Percentiles rank a stretch among this genome's conserved stretches.
Conservation (phyloP, 2,329 filamentous ascomycete genomes). For the Ophiosphaerella narmari region DNA sequence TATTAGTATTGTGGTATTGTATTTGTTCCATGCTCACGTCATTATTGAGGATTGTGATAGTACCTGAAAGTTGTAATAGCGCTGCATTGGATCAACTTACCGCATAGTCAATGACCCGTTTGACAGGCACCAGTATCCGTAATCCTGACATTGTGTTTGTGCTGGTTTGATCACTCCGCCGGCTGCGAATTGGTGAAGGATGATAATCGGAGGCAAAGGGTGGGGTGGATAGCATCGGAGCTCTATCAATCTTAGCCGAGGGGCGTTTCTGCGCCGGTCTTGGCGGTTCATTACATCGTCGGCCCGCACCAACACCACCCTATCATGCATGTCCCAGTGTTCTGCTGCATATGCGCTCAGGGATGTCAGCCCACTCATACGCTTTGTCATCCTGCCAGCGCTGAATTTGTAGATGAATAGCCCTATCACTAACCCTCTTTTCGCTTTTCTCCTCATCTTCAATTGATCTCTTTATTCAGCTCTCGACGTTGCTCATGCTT, state of each 20-base stretch:
- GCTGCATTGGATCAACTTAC: slow-evolving; percentile 41
- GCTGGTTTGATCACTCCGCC: background rate
- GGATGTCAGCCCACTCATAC: too few relatives aligned
- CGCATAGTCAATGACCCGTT: slow-evolving; percentile 64
- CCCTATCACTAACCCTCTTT: too few relatives aligned
- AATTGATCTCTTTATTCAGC: too few relatives aligned
- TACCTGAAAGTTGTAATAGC: background rate
- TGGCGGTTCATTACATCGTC: slow-evolving; percentile 4
- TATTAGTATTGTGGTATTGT: slow-evolving; percentile 4
- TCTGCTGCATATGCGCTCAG: too few relatives aligned
- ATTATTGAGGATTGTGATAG: background rate
- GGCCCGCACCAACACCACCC: background rate
- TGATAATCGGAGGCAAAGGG: slow-evolving; percentile 18
- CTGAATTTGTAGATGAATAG: too few relatives aligned
- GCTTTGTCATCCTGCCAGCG: too few relatives aligned
- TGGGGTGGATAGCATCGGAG: slow-evolving; percentile 24
- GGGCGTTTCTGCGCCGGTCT: slow-evolving; percentile 18
- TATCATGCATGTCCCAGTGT: background rate
- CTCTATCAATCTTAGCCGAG: slow-evolving; percentile 20
- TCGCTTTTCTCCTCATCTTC: too few relatives aligned
- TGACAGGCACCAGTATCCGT: slow-evolving; percentile 61
- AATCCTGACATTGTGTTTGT: slow-evolving; percentile 51
- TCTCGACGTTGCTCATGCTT: too few relatives aligned
- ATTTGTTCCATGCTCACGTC: background rate
- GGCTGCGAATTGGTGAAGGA: slow-evolving; percentile 4